Base-by-base conservation (phyloP, 805 yeast genomes). In the Wickerhamiella azymoides region DNA sequence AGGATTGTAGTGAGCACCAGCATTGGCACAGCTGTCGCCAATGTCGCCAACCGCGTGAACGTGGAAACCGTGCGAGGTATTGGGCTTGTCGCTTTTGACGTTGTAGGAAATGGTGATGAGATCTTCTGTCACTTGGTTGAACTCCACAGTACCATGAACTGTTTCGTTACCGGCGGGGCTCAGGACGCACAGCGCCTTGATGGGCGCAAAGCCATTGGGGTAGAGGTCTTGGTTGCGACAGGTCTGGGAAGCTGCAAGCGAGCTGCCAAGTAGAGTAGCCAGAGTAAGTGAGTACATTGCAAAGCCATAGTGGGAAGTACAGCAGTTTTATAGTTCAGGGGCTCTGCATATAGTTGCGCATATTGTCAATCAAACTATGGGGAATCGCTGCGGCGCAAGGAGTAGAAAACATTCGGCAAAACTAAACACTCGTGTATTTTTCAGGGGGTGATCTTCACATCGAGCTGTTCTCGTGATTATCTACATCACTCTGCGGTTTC, bases 1-100 rank as follows among this genome's bases (percentile, higher is more conserved):
- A 55, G 96, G 96, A 75, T 88, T 80, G 78, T 84, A 88, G 71
- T 88, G 96, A 50, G 95, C 95, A 63, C 96, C 96, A 46, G 96
- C 96, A 55, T 96, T 84, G 48, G 40, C 14, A 69, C 94, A 83
- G 51, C 93, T 93, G 60, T 83, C 82, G 64, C 92, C 26, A 13
- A 42, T 8, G 17, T 42, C 45, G 6, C 45, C 46, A 25, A 28
- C 16, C 10, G 48, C 7, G 24, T 36, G 40, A 17, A 45, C 27
- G 39, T 39, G 48, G 43, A 45, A 41, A 2, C 44, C 44, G 25
- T 37, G 44, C 32, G 35, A 27, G 25, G 37, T 37, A 21, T 41
- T 45, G 39, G 40, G 36, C 18, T 40, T 35, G 33, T 37, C 40
- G 38, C 45, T 37, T n/a, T 37, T 36, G 40, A 42, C 27, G 19